Evolutionary conservation across 2,329 filamentous ascomycete species (phyloP).

Genomic region (Fusarium poae): DNA sequence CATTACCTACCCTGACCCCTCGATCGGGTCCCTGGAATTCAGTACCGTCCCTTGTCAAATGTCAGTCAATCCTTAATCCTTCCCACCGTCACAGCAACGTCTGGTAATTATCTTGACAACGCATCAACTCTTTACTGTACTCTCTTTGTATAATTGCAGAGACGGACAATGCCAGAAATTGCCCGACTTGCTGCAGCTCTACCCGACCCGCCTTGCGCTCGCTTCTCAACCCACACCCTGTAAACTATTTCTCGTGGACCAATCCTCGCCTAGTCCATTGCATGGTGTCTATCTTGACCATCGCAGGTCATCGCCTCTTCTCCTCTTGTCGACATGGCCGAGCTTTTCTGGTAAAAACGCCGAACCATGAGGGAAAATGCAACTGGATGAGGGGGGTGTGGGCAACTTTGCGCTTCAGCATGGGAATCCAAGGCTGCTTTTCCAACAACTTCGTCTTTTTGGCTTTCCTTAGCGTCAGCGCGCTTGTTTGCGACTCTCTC

Average conservation of each 20-base stretch:
- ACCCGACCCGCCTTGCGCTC: slow-evolving; percentile 49
- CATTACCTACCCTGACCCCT: slow-evolving; percentile 19
- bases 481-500: slow-evolving; percentile 50
- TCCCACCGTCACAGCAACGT: slow-evolving; percentile 50
- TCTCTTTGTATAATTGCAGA: slow-evolving; percentile 35
- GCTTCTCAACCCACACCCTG: slow-evolving; percentile 42
- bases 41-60: slow-evolving; percentile 29
- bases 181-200: slow-evolving; percentile 51
- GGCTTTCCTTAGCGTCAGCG: slow-evolving; percentile 49
- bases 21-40: slow-evolving; percentile 40
- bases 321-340: slow-evolving; percentile 31
- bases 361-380: slow-evolving; percentile 38
- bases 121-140: slow-evolving; percentile 58
- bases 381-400: slow-evolving; percentile 45
- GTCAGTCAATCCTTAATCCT: slow-evolving; percentile 26
- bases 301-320: slow-evolving; percentile 18
- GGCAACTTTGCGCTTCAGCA: slow-evolving; percentile 35
- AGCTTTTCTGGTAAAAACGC: slow-evolving; percentile 28
- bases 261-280: slow-evolving; percentile 38
- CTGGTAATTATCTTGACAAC: slow-evolving; percentile 62
- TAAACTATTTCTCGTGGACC: slow-evolving; percentile 27
- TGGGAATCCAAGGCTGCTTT: slow-evolving; percentile 54
- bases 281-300: slow-evolving; percentile 37
- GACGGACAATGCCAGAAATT: slow-evolving; percentile 35
- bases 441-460: slow-evolving; percentile 47